These are phyloP conservation scores for Rhizopogon roseolus DNA, from an alignment of 768 basidiomycete genomes.

Conservation along the genomic window DNA sequence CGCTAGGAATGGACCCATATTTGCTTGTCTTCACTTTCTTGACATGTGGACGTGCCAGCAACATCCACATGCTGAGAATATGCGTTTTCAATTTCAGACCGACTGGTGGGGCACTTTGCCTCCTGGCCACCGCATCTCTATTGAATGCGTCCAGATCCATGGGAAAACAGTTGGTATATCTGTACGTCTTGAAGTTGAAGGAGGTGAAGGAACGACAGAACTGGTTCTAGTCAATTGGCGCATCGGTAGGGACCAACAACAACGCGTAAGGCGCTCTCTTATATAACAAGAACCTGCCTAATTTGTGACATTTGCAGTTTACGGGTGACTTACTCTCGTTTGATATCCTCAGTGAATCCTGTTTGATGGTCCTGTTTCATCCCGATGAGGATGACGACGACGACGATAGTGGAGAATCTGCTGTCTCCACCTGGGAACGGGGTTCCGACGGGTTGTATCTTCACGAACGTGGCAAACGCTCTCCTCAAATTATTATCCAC, in stretches of 20 bases:
- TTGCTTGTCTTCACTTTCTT: slow-evolving; percentile 41
- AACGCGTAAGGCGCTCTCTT: neutral
- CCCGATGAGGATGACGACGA: slow-evolving; percentile 30
- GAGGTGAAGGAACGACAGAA: slow-evolving; percentile 27
- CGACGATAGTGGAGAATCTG: slow-evolving; percentile 17
- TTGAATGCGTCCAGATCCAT: slow-evolving; percentile 25
- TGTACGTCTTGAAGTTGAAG: slow-evolving; percentile 25
- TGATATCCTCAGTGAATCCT: slow-evolving; percentile 22
- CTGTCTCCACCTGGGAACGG: slow-evolving; percentile 18
- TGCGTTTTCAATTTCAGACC: slow-evolving; percentile 23
- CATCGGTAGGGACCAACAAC: slow-evolving; percentile 11
- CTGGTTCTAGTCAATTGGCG: slow-evolving; percentile 26
- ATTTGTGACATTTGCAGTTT: slow-evolving; percentile 9
- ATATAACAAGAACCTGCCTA: neutral
- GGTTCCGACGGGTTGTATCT: slow-evolving; percentile 26
- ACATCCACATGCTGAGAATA: slow-evolving; percentile 38
- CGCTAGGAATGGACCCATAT: slow-evolving; percentile 20
- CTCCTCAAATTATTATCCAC: slow-evolving; percentile 23
- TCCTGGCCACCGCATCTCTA: slow-evolving; percentile 26
- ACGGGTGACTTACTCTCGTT: slow-evolving; percentile 27
- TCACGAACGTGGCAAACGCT: slow-evolving; percentile 24
- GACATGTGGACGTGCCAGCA: slow-evolving; percentile 53
- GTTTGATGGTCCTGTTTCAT: slow-evolving; percentile 20
- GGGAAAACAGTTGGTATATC: slow-evolving; percentile 20
- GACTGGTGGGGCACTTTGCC: slow-evolving; percentile 30